Evolutionary conservation across 176 grass and related monocot species (phyloP), one percentile per base, ranked within the genome.

Genomic region (Musa acuminata): DNA sequence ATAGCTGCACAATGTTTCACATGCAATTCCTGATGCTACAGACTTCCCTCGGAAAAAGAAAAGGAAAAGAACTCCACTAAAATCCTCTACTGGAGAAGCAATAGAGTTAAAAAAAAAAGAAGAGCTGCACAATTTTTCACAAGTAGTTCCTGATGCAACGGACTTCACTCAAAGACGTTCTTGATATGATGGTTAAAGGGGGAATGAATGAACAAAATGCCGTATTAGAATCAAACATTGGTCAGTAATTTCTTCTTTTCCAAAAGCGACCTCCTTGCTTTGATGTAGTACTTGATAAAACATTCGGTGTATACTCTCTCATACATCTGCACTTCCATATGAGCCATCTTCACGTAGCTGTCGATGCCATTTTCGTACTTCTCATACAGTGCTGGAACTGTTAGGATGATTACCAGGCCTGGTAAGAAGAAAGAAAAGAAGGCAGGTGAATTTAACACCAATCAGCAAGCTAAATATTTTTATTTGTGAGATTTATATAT

Each of bases 371-470:
- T 70, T 49, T 83, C 54, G 0, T 76, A 86, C 76, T 83, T 83
- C 74, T 89, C 83, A 66, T 78, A 58, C 74, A 83, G 60, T 50
- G 35, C 77, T 58, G 87, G 87, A 35, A 81, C 67, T 20, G 87
- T 85, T 17, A 89, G 62, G 72, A 50, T 49, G 55, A 83, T 26
- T 52, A 78, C 20, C 62, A 77, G 68, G 35, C 80, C 83, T 75
- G 80, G 3, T 1, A 62, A 71, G 55, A 52, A 78, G 48, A 23
- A 52, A 78, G 48, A 23, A 55, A 53, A 13, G 16, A 6, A 43
- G 4, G 35, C 4, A 43, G 35, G 35, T 43, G 35, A 43, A 43
- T 43, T 43, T 43, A 43, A 43, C 35, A 43, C 4, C 35, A 43
- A 43, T 43, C 35, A 43, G 35, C 35, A 43, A 43, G 35, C 35